A percentile compares a stretch with the other conserved stretches of the same genome.
Evolutionary conservation across 2,329 filamentous ascomycete genomes (phyloP).

Genomic region (Xylaria sp.): DNA sequence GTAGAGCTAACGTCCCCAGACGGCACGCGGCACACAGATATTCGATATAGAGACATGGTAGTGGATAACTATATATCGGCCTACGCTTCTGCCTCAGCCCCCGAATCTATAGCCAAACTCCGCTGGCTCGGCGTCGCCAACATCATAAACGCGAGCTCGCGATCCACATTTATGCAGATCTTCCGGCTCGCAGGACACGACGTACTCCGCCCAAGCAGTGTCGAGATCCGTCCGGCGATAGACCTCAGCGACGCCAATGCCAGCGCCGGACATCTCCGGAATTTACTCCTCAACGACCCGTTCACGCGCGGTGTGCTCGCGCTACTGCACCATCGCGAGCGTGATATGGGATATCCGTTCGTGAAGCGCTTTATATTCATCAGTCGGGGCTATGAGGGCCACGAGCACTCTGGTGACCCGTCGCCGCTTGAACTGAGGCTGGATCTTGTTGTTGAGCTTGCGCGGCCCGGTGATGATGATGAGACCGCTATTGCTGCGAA

Average conservation of each 20-base stretch:
- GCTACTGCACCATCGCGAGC: constrained; percentile 1
- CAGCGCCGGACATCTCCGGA: background rate
- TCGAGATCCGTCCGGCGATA: constrained; percentile 7
- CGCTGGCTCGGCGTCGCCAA: constrained; percentile 30
- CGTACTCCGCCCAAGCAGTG: background rate
- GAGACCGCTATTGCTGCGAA: background rate
- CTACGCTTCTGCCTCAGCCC: background rate
- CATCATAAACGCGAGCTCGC: constrained; percentile 10
- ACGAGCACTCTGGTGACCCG: background rate
- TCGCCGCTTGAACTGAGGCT: constrained; percentile 16
- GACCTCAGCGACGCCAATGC: background rate
- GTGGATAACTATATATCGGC: constrained; percentile 24
- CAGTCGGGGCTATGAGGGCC: constrained; percentile 22
- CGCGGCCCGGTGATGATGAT: background rate
- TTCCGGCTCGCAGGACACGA: constrained; percentile 4
- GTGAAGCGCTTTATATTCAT: constrained; percentile 26
- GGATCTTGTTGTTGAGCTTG: constrained; percentile 31
- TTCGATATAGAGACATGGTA: constrained; percentile 32
- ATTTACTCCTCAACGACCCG: background rate
- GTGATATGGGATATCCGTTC: background rate
- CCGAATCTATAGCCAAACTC: background rate
- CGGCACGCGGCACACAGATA: constrained; percentile 10
- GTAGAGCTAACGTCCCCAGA: constrained; percentile 15
- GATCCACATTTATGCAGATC: background rate
- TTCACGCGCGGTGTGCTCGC: constrained; percentile 23